phyloP scores from a whole-genome alignment of 768 basidiomycete species.

The Mycena maculata region DNA sequence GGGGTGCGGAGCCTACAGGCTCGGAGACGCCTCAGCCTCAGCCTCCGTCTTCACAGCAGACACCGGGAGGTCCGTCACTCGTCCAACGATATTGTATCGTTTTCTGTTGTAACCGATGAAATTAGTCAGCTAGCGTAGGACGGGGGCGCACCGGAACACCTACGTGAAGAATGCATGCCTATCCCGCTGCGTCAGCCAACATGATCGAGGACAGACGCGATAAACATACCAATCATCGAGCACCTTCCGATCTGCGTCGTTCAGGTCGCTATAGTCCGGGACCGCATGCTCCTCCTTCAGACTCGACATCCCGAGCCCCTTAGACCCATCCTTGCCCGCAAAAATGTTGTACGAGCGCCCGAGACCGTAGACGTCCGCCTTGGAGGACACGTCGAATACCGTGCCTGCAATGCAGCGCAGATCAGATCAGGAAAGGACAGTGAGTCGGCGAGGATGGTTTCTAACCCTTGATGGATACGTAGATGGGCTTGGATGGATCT shows the following conservation, averaged over 20 bases:
- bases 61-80: constrained; percentile 66
- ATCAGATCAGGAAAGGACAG: not conserved
- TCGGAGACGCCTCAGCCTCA: not conserved
- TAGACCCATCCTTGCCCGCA: constrained; percentile 94
- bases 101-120: too few species aligned
- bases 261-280: constrained; percentile 83
- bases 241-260: constrained; percentile 78
- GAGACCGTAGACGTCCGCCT: constrained; percentile 89
- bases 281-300: constrained; percentile 88
- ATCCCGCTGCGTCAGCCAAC: constrained; percentile 3
- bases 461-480: constrained; percentile 92
- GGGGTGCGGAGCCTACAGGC: not conserved
- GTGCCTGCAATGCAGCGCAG: constrained; percentile 61
- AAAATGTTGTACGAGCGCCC: constrained; percentile 86
- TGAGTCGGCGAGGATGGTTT: constrained; percentile 1
- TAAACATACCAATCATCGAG: constrained; percentile 95
- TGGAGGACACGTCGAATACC: constrained; percentile 90
- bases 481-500: constrained; percentile 76
- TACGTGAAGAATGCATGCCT: too few species aligned
- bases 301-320: constrained; percentile 90
- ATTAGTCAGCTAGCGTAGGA: too few species aligned
- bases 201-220: constrained; percentile 66
- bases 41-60: constrained; percentile 36
- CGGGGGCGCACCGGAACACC: too few species aligned
- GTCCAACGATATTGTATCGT: constrained; percentile 90